These are phyloP conservation scores for Yarrowia porcina DNA, from an alignment of 805 yeast genomes.

Conservation along the genomic window DNA sequence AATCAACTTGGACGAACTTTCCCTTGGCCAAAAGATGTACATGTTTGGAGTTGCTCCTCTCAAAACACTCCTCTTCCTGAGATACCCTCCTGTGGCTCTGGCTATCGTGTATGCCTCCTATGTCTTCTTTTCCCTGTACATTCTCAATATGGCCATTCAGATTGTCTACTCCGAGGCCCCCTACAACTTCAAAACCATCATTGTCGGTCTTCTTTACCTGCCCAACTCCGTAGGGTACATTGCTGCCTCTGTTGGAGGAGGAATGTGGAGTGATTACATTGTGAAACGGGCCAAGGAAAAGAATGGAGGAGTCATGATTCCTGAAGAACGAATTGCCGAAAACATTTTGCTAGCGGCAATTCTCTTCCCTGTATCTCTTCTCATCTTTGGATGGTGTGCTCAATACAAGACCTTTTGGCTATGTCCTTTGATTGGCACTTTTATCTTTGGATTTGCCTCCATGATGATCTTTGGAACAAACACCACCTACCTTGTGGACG, in stretches of 20 bases:
- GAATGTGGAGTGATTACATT: slow-evolving; percentile 70
- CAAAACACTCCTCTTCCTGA: slow-evolving; percentile 56
- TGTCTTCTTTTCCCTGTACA: slow-evolving; percentile 67
- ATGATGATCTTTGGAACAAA: slow-evolving; percentile 83
- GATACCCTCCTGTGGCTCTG: slow-evolving; percentile 70
- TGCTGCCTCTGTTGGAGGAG: slow-evolving; percentile 74
- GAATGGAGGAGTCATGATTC: slow-evolving; percentile 63
- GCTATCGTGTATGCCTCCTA: slow-evolving; percentile 65
- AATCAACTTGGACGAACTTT: slow-evolving; percentile 5
- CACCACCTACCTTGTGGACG: slow-evolving; percentile 75
- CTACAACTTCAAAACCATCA: slow-evolving; percentile 61
- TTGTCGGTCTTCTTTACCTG: slow-evolving; percentile 72
- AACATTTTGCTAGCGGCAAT: slow-evolving; percentile 65
- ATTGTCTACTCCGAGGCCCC: slow-evolving; percentile 60
- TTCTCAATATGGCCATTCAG: slow-evolving; percentile 71
- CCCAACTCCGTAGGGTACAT: slow-evolving; percentile 81
- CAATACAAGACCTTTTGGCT: slow-evolving; percentile 68
- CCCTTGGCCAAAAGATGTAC: slow-evolving; percentile 18
- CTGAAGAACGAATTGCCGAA: slow-evolving; percentile 77
- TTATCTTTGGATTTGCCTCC: slow-evolving; percentile 75
- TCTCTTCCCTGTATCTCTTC: slow-evolving; percentile 58
- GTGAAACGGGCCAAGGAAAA: slow-evolving; percentile 49
- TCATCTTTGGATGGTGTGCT: slow-evolving; percentile 82
- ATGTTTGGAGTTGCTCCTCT: slow-evolving; percentile 51
- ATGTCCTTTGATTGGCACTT: slow-evolving; percentile 75